Base-by-base conservation (phyloP, 1,284 basidiomycete genomes). In the Marasmius tenuissimus region DNA sequence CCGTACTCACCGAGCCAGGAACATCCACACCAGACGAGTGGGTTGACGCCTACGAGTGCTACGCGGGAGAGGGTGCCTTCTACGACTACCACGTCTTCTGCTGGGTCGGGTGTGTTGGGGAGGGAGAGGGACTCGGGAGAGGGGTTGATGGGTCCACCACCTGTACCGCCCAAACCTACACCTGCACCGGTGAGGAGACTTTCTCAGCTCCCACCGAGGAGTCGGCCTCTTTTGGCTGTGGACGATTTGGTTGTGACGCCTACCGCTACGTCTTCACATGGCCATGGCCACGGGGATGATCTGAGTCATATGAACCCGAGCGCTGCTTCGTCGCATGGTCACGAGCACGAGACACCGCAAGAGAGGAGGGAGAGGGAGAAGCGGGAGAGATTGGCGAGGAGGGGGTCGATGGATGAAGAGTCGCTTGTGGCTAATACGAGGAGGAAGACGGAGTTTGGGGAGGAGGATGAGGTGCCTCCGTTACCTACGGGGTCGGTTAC, bases 161-260 rank as follows among this genome's bases (percentile, higher is more conserved):
- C 12, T 78, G 79, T 33, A 79, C 78, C 10, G 72, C 81, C 2
- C 81, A 79, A 8, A 72, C 75, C 48, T 66, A 80, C 50, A 11
- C 40, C 60, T 8, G 39, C 37, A 14, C 63, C 69, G 48, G 58
- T 68, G 27, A 70, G 68, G 45, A 67, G 71, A 16, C 69, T 70
- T 0, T 71, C 71, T 4, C 62, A 65, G 0, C 47, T 71, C 8
- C 59, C 70, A 56, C 58, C 47, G 49, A 50, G 27, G 33, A 59
- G 38, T 37, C 56, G 4, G 52, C 63, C 38, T 42, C 51, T 34
- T 55, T n/a, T 47, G 20, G 45, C 45, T 11, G 16, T 47, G 11
- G 45, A 47, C 45, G 45, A 47, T 47, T 20, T 47, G 5, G 16
- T 47, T n/a, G 7, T 47, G 2, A 47, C 45, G 4, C 45, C 45